Evolutionary conservation across 768 basidiomycete species (phyloP).

Genomic region (Pulveroboletus ravenelii): DNA sequence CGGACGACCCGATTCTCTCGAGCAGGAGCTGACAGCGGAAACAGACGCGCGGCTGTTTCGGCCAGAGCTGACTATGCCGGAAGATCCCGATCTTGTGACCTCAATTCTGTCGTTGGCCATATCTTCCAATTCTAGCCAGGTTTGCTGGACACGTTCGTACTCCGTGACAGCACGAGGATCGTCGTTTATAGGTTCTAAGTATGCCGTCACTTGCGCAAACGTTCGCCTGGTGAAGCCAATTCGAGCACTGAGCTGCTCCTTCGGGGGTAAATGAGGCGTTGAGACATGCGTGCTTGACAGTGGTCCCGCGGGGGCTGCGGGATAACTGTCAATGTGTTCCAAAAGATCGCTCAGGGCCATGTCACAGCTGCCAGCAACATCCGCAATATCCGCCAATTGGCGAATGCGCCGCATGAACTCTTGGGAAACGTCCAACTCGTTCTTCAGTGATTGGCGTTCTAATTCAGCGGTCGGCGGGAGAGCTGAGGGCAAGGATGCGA

Average conservation of each 20-base stretch:
- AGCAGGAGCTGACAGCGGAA: slow-evolving; percentile 33
- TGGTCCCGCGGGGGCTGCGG: slow-evolving; percentile 49
- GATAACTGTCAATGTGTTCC: slow-evolving; percentile 83
- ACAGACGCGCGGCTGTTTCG: slow-evolving; percentile 53
- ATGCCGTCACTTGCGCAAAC: slow-evolving; percentile 44
- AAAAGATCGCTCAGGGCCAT: slow-evolving; percentile 77
- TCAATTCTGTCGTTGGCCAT: slow-evolving; percentile 69
- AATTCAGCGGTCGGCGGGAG: slow-evolving; percentile 41
- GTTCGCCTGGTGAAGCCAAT: slow-evolving; percentile 56
- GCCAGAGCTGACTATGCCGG: slow-evolving; percentile 62
- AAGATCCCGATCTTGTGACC: slow-evolving; percentile 59
- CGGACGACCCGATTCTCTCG: slow-evolving; percentile 16
- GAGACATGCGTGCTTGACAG: slow-evolving; percentile 48
- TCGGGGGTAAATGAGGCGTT: slow-evolving; percentile 43
- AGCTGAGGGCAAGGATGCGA: slow-evolving; percentile 42
- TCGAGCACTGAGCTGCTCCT: slow-evolving; percentile 62
- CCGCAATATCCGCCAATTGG: slow-evolving; percentile 50
- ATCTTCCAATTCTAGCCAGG: slow-evolving; percentile 75
- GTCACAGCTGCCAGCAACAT: slow-evolving; percentile 55
- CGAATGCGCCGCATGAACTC: slow-evolving; percentile 48
- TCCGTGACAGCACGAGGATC: slow-evolving; percentile 63
- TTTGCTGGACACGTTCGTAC: slow-evolving; percentile 63
- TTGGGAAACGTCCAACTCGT: slow-evolving; percentile 52
- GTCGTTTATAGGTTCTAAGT: slow-evolving; percentile 41
- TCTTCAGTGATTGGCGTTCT: slow-evolving; percentile 59